A percentile compares a stretch with the other conserved stretches of the same genome.
Evolutionary conservation across 2,329 filamentous ascomycete species (phyloP).

Genomic region (Tolypocladium ophioglossoides): DNA sequence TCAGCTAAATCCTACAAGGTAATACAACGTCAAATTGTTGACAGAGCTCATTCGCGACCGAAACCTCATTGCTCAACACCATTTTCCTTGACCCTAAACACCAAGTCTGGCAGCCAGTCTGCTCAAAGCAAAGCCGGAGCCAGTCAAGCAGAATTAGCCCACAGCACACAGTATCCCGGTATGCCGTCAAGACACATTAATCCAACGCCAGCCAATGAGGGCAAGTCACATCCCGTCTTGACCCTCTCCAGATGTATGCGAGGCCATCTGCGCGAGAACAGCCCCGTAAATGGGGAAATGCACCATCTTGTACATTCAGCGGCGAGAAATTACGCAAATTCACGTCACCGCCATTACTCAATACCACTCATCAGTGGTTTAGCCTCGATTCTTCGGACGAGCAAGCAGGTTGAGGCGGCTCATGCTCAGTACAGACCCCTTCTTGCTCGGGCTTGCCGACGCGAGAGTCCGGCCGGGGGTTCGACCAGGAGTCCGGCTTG

Average conservation of each 20-base stretch:
- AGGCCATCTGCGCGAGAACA: background rate
- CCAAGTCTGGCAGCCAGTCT: background rate
- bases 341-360: background rate
- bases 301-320: background rate
- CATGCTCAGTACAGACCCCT: conserved; percentile 40
- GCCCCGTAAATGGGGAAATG: background rate
- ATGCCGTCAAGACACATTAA: background rate
- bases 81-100: background rate
- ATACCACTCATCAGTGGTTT: conserved; percentile 6
- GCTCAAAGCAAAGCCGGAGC: background rate
- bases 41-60: background rate
- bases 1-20: background rate
- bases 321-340: background rate
- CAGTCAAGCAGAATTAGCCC: background rate
- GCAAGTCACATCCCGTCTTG: background rate
- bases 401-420: conserved; percentile 53
- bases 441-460: conserved; percentile 38
- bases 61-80: background rate
- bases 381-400: conserved; percentile 46
- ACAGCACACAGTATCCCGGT: background rate
- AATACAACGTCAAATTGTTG: background rate
- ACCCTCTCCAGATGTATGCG: background rate
- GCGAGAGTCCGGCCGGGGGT: conserved; percentile 12
- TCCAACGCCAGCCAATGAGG: background rate
- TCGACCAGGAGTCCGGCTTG: background rate